Evolutionary conservation across 257 asterid species (phyloP), one percentile per base, ranked within the genome.

Genomic region (Solanum bulbocastanum): DNA sequence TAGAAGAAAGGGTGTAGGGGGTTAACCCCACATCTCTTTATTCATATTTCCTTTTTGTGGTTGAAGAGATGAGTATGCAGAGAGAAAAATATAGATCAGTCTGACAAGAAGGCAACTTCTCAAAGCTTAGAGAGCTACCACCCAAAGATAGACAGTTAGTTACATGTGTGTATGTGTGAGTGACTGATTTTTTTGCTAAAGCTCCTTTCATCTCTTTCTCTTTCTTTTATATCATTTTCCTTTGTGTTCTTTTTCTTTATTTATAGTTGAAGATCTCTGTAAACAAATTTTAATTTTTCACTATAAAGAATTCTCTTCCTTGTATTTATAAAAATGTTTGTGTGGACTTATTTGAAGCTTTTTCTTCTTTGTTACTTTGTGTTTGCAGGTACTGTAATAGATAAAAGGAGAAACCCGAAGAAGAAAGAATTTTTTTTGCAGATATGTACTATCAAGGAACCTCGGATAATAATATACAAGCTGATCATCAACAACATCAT

Each of bases 401-500:
- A 32, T 27, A 72, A 6, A 56, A 32, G 49, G 46, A 56, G 75
- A 66, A 44, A 68, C 32, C 15, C 71, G 42, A 10, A 37, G 42
- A 49, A 72, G 76, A 35, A 68, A 69, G 46, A 40, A 9, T 73
- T 73, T 73, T 74, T 65, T 23, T 14, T 82, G 33, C 7, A 68
- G 92, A 90, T 16, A 93, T 92, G 94, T 94, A 92, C 93, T 93
- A 90, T 88, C 95, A 90, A 83, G 94, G 94, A 11, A 90, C 92
- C 85, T 90, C 94, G 18, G 94, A 93, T 90, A 90, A 91, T 87
- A 94, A 36, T 36, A 73, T 93, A 88, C 83, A 75, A 75, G 83
- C 58, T 39, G 82, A 68, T 25, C 74, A 68, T 14, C 65, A 18
- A 18, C 65, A 18, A 2, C 1, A 18, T 18, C 16, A 18, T 44